These are phyloP conservation scores for Triticum monococcum DNA, from an alignment of 176 grass and related monocot genomes.

Conservation along the genomic window DNA sequence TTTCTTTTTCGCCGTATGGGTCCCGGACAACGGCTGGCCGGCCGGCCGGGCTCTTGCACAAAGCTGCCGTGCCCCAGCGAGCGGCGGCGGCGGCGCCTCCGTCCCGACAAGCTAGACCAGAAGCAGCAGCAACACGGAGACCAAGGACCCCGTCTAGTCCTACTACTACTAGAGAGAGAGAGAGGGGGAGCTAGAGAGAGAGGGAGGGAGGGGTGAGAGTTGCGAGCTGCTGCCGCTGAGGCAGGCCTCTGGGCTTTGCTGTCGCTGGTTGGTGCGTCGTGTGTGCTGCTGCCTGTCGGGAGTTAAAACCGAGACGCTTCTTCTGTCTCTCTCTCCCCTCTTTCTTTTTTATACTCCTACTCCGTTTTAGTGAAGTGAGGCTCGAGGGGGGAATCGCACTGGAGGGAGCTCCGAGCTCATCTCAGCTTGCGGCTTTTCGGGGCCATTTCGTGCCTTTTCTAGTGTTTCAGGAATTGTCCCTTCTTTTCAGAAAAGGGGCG, in stretches of 20 bases:
- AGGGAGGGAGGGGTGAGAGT: neutral
- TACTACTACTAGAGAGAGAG: neutral
- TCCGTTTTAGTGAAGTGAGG: neutral
- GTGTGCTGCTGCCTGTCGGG: conserved; percentile 39
- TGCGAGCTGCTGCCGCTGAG: neutral
- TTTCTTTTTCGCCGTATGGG: neutral
- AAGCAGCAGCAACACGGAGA: conserved; percentile 30
- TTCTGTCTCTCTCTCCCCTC: neutral
- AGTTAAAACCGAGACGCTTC: conserved; percentile 40
- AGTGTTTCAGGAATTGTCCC: neutral
- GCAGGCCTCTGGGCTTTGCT: neutral
- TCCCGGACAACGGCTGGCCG: neutral
- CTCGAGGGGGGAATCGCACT: neutral
- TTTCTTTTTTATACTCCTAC: neutral
- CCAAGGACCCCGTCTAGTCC: conserved; percentile 15
- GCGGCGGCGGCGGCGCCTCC: conserved; percentile 28
- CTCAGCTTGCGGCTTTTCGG: neutral
- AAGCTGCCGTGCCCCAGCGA: neutral
- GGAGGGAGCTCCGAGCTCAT: neutral
- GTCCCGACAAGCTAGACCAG: conserved; percentile 23
- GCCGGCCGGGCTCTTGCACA: neutral
- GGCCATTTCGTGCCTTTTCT: conserved; percentile 14
- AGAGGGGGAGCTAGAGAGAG: neutral
- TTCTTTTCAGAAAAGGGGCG: neutral
- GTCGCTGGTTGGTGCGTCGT: conserved; percentile 23